phyloP scores from a whole-genome alignment of 768 basidiomycete genomes.

The Phanerochaete carnosa region DNA sequence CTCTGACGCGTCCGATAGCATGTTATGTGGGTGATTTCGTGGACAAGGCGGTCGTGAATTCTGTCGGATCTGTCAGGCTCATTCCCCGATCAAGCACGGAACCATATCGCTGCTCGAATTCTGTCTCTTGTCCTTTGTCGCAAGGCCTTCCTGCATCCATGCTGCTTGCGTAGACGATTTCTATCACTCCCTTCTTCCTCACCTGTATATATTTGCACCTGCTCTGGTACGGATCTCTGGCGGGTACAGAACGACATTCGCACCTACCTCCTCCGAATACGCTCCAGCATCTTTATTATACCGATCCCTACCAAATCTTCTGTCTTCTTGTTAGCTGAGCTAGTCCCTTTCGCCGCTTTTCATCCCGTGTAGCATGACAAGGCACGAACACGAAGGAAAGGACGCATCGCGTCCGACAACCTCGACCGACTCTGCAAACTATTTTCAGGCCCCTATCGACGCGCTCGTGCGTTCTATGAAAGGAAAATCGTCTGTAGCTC shows the following conservation, averaged over 20 bases:
- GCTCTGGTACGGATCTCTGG: no score
- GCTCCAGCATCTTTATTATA: no score
- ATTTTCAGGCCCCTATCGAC: neutral
- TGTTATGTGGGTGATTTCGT: no score
- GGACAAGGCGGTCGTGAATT: no score
- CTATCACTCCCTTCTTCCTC: neutral
- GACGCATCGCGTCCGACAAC: neutral
- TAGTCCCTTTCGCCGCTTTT: no score
- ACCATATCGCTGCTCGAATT: neutral
- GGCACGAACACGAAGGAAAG: neutral
- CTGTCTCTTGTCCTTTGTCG: neutral
- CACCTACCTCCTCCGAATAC: no score
- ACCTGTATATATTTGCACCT: neutral
- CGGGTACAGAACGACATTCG: no score
- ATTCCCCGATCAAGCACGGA: neutral
- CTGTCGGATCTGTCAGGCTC: neutral
- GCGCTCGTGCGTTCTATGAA: neutral
- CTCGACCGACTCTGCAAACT: neutral
- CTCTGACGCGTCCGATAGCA: no score
- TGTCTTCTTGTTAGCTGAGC: no score
- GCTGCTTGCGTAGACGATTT: neutral
- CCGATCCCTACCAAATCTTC: no score
- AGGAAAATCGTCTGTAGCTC: neutral
- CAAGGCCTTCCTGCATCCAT: neutral
- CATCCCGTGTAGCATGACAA: no score